Percentiles rank a stretch among this genome's conserved stretches.
These are phyloP conservation scores for Boletales sp. DNA, from an alignment of 768 basidiomycete species.

Conservation along the genomic window DNA sequence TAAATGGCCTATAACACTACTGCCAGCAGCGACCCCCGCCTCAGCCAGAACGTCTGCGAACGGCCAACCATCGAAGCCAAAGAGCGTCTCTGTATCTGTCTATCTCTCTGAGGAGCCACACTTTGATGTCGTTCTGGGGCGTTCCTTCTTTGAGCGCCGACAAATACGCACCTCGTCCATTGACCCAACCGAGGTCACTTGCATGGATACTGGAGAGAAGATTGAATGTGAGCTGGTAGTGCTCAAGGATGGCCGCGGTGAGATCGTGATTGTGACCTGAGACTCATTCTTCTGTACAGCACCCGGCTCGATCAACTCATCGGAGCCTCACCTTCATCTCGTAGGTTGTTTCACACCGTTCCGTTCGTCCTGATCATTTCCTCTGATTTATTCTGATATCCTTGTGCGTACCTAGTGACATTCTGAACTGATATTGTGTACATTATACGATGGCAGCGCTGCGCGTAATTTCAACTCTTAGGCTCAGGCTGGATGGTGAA, in stretches of 20 bases:
- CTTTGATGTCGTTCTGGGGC: slow-evolving; percentile 91
- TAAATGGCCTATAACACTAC: slow-evolving; percentile 78
- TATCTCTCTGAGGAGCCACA: slow-evolving; percentile 93
- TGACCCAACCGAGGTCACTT: slow-evolving; percentile 88
- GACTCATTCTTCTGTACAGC: not conserved
- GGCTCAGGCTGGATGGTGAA: not conserved
- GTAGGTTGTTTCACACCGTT: not conserved
- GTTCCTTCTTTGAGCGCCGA: slow-evolving; percentile 79
- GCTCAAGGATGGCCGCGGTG: slow-evolving; percentile 85
- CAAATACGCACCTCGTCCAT: slow-evolving; percentile 77
- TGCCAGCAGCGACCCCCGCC: slow-evolving; percentile 22
- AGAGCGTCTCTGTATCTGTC: slow-evolving; percentile 54
- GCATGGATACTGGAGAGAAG: slow-evolving; percentile 89
- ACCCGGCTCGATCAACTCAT: not conserved
- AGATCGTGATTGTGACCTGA: slow-evolving; percentile 81
- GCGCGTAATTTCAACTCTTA: too few relatives aligned
- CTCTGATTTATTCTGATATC: not conserved
- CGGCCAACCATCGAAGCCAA: slow-evolving; percentile 24
- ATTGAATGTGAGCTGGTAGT: slow-evolving; percentile 91
- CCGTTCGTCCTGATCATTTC: not conserved
- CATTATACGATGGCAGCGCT: not conserved
- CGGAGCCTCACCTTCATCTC: too few relatives aligned
- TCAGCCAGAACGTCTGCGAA: not conserved
- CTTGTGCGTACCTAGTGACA: not conserved
- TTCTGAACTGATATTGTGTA: not conserved